Evolutionary conservation across 2,329 filamentous ascomycete genomes (phyloP).

Genomic region (Monilinia polystroma): DNA sequence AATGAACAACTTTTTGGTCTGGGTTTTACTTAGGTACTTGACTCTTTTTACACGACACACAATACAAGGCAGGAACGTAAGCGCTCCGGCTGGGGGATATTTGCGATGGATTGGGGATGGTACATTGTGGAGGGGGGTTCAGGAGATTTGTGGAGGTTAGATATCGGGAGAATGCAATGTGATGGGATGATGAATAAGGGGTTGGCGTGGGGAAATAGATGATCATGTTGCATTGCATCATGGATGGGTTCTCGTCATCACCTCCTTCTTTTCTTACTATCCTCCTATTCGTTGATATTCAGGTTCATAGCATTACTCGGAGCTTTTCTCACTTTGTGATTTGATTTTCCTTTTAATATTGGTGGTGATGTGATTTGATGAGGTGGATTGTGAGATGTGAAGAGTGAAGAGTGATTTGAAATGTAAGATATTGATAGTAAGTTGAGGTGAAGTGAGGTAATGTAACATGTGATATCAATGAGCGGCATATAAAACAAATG

Average conservation of each 20-base stretch:
- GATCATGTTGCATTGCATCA: slow-evolving; percentile 15
- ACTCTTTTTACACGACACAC: slow-evolving; percentile 26
- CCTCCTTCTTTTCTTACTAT: slow-evolving; percentile 19
- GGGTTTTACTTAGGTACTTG: slow-evolving; percentile 23
- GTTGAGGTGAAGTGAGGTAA: too few species aligned
- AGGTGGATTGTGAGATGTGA: not conserved
- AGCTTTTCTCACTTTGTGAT: slow-evolving; percentile 21
- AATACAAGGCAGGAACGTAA: slow-evolving; percentile 13
- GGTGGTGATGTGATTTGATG: not conserved
- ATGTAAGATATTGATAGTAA: not conserved
- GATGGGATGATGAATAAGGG: slow-evolving; percentile 15
- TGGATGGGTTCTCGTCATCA: slow-evolving; percentile 17
- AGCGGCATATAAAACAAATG: too few species aligned
- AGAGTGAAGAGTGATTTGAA: not conserved
- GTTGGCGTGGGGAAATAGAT: slow-evolving; percentile 14
- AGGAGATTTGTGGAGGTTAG: slow-evolving; percentile 19
- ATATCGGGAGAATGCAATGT: slow-evolving; percentile 23
- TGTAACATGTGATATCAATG: not conserved
- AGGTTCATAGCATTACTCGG: slow-evolving; percentile 24
- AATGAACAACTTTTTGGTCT: slow-evolving; percentile 26
- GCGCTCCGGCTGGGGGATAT: slow-evolving; percentile 11
- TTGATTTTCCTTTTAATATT: not conserved
- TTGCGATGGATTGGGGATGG: slow-evolving; percentile 14
- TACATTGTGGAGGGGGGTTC: not conserved
- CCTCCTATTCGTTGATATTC: slow-evolving; percentile 23